phyloP scores from a whole-genome alignment of 2,329 filamentous ascomycete genomes.

The Dactylellina drechsleri region DNA sequence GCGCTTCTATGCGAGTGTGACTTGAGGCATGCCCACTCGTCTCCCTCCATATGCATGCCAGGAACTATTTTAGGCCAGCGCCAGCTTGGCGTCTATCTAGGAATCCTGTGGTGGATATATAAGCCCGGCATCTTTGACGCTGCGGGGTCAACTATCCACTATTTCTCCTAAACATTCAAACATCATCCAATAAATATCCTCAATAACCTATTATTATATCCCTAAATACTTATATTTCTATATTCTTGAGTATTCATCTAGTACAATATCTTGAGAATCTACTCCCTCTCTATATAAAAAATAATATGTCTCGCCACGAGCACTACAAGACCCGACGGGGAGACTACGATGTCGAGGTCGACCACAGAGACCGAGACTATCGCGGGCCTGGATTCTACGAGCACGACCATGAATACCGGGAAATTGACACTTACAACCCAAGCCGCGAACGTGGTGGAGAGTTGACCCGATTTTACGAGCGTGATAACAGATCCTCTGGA shows the following conservation, averaged over 20 bases:
- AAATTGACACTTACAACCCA: constrained; percentile 37
- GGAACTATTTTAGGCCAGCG: too few species aligned
- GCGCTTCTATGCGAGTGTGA: not conserved
- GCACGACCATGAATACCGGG: constrained; percentile 51
- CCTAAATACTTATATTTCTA: constrained; percentile 11
- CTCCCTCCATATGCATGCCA: too few species aligned
- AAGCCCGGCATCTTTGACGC: not conserved
- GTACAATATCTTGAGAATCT: too few species aligned
- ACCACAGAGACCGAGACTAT: constrained; percentile 49
- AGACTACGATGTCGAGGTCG: constrained; percentile 48
- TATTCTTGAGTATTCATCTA: constrained; percentile 2
- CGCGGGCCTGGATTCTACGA: constrained; percentile 45
- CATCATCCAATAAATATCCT: not conserved
- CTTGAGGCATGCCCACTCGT: too few species aligned
- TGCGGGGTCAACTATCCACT: not conserved
- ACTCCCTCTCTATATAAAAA: too few species aligned
- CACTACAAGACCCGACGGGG: constrained; percentile 38
- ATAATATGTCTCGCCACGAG: constrained; percentile 39
- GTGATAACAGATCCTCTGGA: constrained; percentile 44
- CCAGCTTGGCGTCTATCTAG: not conserved
- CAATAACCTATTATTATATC: constrained; percentile 5
- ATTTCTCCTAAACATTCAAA: not conserved
- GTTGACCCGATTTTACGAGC: constrained; percentile 46
- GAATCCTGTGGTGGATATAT: not conserved
- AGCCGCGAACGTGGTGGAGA: constrained; percentile 40